A percentile compares a stretch with the other conserved stretches of the same genome.
phyloP scores from a whole-genome alignment of 1,139 yeast species.

The Yamadazyma mexicana region DNA sequence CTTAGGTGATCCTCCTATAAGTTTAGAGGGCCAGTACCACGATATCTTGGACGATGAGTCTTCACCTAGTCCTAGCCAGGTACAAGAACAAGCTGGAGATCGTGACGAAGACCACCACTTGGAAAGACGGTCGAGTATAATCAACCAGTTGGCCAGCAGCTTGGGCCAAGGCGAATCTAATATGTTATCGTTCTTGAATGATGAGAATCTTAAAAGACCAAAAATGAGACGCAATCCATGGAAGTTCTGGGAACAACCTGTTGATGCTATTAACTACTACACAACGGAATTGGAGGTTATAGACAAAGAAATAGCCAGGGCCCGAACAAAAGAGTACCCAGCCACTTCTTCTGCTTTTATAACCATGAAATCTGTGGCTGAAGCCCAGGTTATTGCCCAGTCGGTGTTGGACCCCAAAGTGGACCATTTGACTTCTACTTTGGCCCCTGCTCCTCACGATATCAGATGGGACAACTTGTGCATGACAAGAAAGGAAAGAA shows the following conservation, averaged over 20 bases:
- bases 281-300: slow-evolving; percentile 54
- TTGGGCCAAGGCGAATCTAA: slow-evolving; percentile 17
- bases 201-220: slow-evolving; percentile 47
- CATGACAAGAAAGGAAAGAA: slow-evolving; percentile 55
- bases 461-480: slow-evolving; percentile 77
- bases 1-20: slow-evolving; percentile 29
- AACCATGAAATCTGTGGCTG: slow-evolving; percentile 82
- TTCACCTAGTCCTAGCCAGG: background rate
- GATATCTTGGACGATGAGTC: slow-evolving; percentile 4
- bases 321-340: slow-evolving; percentile 62
- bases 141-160: slow-evolving; percentile 17
- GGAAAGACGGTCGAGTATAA: slow-evolving; percentile 14
- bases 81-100: background rate
- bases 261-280: slow-evolving; percentile 67
- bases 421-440: slow-evolving; percentile 64
- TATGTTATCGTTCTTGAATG: slow-evolving; percentile 27
- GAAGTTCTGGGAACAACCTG: slow-evolving; percentile 41
- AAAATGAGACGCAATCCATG: slow-evolving; percentile 49
- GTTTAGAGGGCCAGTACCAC: slow-evolving; percentile 14
- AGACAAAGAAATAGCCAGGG: slow-evolving; percentile 57
- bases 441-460: slow-evolving; percentile 90
- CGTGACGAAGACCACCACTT: no score
- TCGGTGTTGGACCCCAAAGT: slow-evolving; percentile 82
- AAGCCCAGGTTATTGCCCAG: slow-evolving; percentile 89
- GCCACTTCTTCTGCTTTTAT: slow-evolving; percentile 69